Conservation (phyloP, 2,329 filamentous ascomycete species). For the Pestalotiopsis sp. region DNA sequence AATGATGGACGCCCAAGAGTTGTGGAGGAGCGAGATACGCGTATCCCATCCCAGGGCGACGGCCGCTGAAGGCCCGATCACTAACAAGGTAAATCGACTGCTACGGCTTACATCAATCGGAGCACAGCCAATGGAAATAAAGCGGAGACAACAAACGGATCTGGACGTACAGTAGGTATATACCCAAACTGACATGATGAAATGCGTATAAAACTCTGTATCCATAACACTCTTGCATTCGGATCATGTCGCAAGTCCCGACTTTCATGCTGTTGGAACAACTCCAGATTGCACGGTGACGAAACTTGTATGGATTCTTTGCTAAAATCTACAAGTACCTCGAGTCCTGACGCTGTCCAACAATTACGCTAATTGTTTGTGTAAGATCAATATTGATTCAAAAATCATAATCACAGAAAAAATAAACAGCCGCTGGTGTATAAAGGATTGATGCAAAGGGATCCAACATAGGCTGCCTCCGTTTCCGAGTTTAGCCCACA, state of each 20-base stretch:
- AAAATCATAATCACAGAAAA: not conserved
- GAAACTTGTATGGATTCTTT: not conserved
- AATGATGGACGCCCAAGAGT: not conserved
- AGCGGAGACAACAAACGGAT: too few relatives aligned
- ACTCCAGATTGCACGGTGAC: not conserved
- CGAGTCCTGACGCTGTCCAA: too few relatives aligned
- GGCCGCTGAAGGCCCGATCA: not conserved
- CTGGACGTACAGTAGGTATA: too few relatives aligned
- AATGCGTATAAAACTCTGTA: too few relatives aligned
- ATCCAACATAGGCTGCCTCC: not conserved
- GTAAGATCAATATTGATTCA: not conserved
- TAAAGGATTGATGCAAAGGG: not conserved
- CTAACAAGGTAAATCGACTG: too few relatives aligned
- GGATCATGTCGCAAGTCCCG: too few relatives aligned
- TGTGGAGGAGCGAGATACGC: not conserved
- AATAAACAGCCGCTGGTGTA: not conserved
- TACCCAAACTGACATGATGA: too few relatives aligned
- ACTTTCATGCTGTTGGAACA: not conserved
- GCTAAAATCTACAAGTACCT: not conserved
- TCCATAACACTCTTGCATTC: too few relatives aligned
- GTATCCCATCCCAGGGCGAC: not conserved
- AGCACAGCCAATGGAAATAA: not conserved
- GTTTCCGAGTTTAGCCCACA: not conserved
- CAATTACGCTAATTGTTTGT: too few relatives aligned
- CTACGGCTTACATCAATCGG: not conserved